Evolutionary conservation across 2,329 filamentous ascomycete genomes (phyloP).

Genomic region (Lasiodiplodia sp.): DNA sequence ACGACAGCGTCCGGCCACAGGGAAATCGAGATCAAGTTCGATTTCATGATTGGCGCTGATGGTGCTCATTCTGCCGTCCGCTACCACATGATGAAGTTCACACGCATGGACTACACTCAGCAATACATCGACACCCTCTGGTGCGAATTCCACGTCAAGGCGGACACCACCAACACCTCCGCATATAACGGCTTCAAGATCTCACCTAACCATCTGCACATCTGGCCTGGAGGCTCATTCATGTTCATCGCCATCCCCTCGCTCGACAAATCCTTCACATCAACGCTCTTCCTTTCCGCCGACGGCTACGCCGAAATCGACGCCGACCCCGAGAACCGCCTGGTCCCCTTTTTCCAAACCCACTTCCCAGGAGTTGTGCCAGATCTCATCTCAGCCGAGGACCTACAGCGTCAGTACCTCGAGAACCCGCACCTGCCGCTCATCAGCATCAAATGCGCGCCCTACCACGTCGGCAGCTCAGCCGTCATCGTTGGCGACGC

Average conservation of each 20-base stretch:
- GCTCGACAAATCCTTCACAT: constrained; percentile 91
- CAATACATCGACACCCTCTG: constrained; percentile 96
- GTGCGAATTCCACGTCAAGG: constrained; percentile 90
- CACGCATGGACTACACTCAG: constrained; percentile 88
- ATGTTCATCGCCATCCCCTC: constrained; percentile 98
- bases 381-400: constrained; percentile 69
- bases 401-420: constrained; percentile 77
- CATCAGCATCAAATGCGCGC: constrained; percentile 90
- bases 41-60: constrained; percentile 92
- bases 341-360: constrained; percentile 77
- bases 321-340: constrained; percentile 59
- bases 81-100: constrained; percentile 95
- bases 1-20: constrained; percentile 41
- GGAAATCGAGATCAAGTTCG: constrained; percentile 86
- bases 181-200: constrained; percentile 71
- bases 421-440: constrained; percentile 89
- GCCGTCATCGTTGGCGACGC: constrained; percentile 91
- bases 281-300: constrained; percentile 87
- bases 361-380: constrained; percentile 87
- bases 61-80: constrained; percentile 91
- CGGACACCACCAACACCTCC: constrained; percentile 48
- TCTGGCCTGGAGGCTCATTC: constrained; percentile 91
- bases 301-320: constrained; percentile 74
- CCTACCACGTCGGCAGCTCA: constrained; percentile 79
- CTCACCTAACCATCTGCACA: constrained; percentile 92